phyloP scores from a whole-genome alignment of 192 early-diverging fungal species.

The Haplosporangium gracile region DNA sequence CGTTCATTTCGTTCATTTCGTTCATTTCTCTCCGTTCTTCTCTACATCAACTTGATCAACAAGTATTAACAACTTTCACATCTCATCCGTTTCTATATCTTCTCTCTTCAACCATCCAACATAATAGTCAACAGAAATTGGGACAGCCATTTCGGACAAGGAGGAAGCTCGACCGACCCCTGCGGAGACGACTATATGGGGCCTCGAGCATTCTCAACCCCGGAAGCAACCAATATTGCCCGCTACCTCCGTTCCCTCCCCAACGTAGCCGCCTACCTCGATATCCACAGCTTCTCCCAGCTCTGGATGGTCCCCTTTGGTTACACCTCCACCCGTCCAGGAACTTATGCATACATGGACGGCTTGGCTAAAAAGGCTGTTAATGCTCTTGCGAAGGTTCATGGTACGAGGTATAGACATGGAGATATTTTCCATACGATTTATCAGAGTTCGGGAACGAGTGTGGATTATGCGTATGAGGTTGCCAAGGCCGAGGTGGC shows the following conservation, averaged over 20 bases:
- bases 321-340: slow-evolving; percentile 35
- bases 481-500: slow-evolving; percentile 39
- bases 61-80: neutral
- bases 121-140: slow-evolving; percentile 67
- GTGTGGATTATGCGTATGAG: slow-evolving; percentile 66
- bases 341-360: slow-evolving; percentile 43
- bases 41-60: no score
- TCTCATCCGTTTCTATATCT: neutral
- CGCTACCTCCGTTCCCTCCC: slow-evolving; percentile 56
- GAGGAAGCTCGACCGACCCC: slow-evolving; percentile 62
- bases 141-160: slow-evolving; percentile 57
- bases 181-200: slow-evolving; percentile 65
- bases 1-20: no score
- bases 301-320: slow-evolving; percentile 59
- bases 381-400: slow-evolving; percentile 26
- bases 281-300: slow-evolving; percentile 70
- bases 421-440: slow-evolving; percentile 64
- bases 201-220: slow-evolving; percentile 47
- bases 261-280: slow-evolving; percentile 61
- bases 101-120: no score
- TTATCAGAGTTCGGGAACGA: slow-evolving; percentile 66
- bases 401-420: slow-evolving; percentile 56
- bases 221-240: slow-evolving; percentile 61
- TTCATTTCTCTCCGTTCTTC: neutral
- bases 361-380: slow-evolving; percentile 32